phyloP scores from a whole-genome alignment of 2,329 filamentous ascomycete genomes.

The Penicillium frequentans region DNA sequence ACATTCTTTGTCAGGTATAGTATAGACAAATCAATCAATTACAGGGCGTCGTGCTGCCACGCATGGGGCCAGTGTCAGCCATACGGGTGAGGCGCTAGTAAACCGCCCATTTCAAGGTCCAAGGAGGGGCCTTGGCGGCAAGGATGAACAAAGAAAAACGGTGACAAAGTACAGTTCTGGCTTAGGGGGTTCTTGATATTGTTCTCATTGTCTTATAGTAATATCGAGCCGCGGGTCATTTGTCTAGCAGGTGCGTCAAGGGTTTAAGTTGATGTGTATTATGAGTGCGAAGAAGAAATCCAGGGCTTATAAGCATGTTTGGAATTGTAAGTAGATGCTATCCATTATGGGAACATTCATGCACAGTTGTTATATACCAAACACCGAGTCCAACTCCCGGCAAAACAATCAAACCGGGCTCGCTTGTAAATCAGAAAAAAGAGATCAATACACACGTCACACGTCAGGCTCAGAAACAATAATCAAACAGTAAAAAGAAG shows the following conservation, averaged over 20 bases:
- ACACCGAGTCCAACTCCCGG: constrained; percentile 16
- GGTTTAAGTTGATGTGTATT: too few species aligned
- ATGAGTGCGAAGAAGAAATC: too few species aligned
- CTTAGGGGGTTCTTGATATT: background rate
- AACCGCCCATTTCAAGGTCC: background rate
- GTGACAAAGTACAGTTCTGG: background rate
- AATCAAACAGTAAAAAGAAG: constrained; percentile 12
- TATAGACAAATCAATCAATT: background rate
- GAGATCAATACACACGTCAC: constrained; percentile 25
- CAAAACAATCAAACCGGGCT: constrained; percentile 12
- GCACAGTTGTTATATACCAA: constrained; percentile 24
- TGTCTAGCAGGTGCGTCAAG: background rate
- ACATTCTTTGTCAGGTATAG: background rate
- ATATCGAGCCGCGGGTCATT: background rate
- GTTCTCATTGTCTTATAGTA: background rate
- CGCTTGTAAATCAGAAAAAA: constrained; percentile 21
- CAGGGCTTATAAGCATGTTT: background rate
- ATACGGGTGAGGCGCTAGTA: background rate
- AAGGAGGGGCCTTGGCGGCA: background rate
- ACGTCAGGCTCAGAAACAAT: constrained; percentile 24
- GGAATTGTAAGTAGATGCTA: background rate
- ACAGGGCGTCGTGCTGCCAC: background rate
- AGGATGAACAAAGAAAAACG: background rate
- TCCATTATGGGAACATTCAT: constrained; percentile 7
- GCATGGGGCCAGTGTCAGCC: background rate